A percentile compares a stretch with the other conserved stretches of the same genome.
Evolutionary conservation across 208 protist genomes (phyloP).

Genomic region (Acanthamoeba sp.): DNA sequence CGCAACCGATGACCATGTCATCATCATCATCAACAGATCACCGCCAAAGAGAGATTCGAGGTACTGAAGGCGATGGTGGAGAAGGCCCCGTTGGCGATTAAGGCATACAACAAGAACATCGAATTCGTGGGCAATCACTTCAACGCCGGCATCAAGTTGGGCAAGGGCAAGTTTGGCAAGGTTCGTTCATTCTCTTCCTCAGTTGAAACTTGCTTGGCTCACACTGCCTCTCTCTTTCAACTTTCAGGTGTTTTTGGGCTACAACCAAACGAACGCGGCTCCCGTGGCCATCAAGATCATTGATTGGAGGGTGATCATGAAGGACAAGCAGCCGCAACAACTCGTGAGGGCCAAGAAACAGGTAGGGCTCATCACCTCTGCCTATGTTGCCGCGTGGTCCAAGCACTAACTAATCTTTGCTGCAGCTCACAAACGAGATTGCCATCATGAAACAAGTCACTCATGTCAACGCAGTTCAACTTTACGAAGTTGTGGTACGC

Average conservation of each 20-base stretch:
- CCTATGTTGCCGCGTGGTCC: background rate
- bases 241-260: conserved; percentile 16
- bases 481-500: conserved; percentile 55
- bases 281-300: conserved; percentile 55
- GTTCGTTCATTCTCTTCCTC: background rate
- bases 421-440: conserved; percentile 54
- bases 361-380: background rate
- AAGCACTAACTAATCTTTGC: background rate
- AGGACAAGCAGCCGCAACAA: conserved; percentile 45
- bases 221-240: background rate
- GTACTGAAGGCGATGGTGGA: conserved; percentile 45
- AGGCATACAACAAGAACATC: conserved; percentile 38
- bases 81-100: background rate
- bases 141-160: conserved; percentile 52
- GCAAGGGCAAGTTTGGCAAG: conserved; percentile 65
- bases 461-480: conserved; percentile 21
- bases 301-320: conserved; percentile 14
- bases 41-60: background rate
- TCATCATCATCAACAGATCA: background rate
- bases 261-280: background rate
- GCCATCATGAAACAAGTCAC: conserved; percentile 70
- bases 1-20: background rate
- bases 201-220: background rate
- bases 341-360: conserved; percentile 36
- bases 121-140: conserved; percentile 43